Base-by-base conservation (phyloP, 768 basidiomycete genomes). In the Clitopilus passeckerianus region DNA sequence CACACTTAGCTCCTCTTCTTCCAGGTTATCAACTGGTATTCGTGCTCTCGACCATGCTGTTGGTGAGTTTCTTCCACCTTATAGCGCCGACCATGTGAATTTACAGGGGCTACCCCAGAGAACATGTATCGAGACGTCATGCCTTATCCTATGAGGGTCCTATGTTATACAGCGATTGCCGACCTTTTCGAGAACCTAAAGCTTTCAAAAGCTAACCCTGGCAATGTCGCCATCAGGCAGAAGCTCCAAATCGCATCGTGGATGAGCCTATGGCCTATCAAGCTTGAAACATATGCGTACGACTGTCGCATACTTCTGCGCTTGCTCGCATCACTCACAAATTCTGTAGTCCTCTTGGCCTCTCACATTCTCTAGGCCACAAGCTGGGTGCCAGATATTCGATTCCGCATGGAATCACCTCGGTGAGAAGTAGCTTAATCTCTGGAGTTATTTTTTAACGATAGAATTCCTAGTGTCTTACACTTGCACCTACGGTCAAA, bases 371-470 rank as follows among this genome's bases (percentile, higher is more conserved):
- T 2, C 77, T 93, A 5, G 89, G 90, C 5, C 88, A 91, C 68
- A 84, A 80, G 65, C 78, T 90, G 10, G 90, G 90, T 2, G 89
- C 89, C 16, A 75, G 76, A 44, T 93, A 91, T 66, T 72, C 77
- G 56, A 91, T 93, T 58, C 88, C 90, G 20, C 90, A 93, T 68
- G 91, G 91, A 8, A 87, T 91, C 61, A 91, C 91, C 4, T 91
- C 90, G n/a, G 89, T 89, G 61, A 71, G 83, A 66, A 14, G 16
- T 52, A 59, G 53, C 41, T 52, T 56, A 53, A 46, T 65, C 34
- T 14, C 46, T n/a, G 5, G 56, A 22, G 22, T 1, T 9, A 58
- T n/a, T 33, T 12, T 50, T 18, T 33, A n/a, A n/a, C 30, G 16
- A 55, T 37, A 57, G 27, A 33, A 54, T 57, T 12, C 37, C 34